Conservation (phyloP, 192 early-diverging fungal species). For the Umbelopsis ramanniana region DNA sequence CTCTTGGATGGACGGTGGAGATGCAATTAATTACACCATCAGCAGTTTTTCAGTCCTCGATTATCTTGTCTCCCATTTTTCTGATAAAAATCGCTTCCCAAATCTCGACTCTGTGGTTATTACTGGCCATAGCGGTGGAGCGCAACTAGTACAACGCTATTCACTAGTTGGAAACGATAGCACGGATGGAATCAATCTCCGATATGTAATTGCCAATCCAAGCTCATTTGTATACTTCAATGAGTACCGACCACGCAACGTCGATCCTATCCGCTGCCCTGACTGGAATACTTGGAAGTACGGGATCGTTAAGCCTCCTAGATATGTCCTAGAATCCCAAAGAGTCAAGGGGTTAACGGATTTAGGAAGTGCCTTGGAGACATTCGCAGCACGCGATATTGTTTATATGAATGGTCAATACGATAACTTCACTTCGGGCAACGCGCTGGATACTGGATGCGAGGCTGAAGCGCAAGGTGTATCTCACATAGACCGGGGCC, state of each 20-base stretch:
- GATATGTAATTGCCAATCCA: slow-evolving; percentile 7
- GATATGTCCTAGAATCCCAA: not conserved
- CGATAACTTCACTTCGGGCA: not conserved
- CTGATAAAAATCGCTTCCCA: slow-evolving; percentile 8
- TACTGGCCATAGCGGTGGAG: slow-evolving; percentile 11
- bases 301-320: not conserved
- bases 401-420: slow-evolving; percentile 10
- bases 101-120: not conserved
- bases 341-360: not conserved
- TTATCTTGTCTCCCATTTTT: not conserved
- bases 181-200: not conserved
- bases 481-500: slow-evolving; percentile 13
- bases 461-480: slow-evolving; percentile 9
- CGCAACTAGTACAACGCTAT: slow-evolving; percentile 18
- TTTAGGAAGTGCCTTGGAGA: not conserved
- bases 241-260: not conserved
- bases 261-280: slow-evolving; percentile 1
- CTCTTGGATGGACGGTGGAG: slow-evolving; percentile 7
- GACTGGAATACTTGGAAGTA: slow-evolving; percentile 13
- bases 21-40: not conserved
- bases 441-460: not conserved
- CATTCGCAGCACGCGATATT: not conserved
- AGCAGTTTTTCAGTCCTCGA: slow-evolving; percentile 12
- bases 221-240: slow-evolving; percentile 5
- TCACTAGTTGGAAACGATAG: slow-evolving; percentile 10